phyloP scores from a whole-genome alignment of 768 basidiomycete species.

The Kondoa subrosea region DNA sequence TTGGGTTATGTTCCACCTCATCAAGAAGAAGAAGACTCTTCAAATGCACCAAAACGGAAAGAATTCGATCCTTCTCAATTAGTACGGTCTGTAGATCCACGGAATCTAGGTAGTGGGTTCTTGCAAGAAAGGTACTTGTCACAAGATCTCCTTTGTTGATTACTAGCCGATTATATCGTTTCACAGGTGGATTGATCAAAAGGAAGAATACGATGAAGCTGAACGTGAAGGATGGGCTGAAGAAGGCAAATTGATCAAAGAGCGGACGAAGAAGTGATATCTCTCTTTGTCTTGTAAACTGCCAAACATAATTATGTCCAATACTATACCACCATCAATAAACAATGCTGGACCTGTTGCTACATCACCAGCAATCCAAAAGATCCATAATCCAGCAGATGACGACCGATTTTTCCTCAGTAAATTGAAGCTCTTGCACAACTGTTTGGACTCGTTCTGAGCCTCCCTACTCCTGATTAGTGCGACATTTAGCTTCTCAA shows the following conservation, averaged over 20 bases:
- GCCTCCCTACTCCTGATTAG: not conserved
- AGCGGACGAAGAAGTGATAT: not conserved
- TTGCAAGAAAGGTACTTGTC: constrained; percentile 46
- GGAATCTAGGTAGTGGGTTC: constrained; percentile 25
- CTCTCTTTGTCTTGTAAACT: no score
- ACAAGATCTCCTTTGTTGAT: constrained; percentile 5
- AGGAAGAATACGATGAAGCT: constrained; percentile 42
- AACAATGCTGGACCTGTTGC: no score
- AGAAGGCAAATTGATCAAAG: constrained; percentile 15
- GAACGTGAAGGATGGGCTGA: constrained; percentile 27
- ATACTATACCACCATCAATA: no score
- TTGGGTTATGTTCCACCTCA: constrained; percentile 83
- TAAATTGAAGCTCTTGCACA: not conserved
- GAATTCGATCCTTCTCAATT: not conserved
- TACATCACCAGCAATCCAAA: no score
- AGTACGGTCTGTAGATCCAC: constrained; percentile 2
- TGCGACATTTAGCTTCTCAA: not conserved
- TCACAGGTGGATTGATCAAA: constrained; percentile 79
- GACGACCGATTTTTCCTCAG: not conserved
- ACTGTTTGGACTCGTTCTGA: not conserved
- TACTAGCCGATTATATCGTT: constrained; percentile 8
- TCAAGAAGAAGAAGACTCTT: constrained; percentile 22
- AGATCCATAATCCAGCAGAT: not conserved
- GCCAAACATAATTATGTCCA: no score
- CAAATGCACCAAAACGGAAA: not conserved